These are phyloP conservation scores for Paramecium sexaurelia DNA, from an alignment of 73 alveolate species.

Conservation along the genomic window DNA sequence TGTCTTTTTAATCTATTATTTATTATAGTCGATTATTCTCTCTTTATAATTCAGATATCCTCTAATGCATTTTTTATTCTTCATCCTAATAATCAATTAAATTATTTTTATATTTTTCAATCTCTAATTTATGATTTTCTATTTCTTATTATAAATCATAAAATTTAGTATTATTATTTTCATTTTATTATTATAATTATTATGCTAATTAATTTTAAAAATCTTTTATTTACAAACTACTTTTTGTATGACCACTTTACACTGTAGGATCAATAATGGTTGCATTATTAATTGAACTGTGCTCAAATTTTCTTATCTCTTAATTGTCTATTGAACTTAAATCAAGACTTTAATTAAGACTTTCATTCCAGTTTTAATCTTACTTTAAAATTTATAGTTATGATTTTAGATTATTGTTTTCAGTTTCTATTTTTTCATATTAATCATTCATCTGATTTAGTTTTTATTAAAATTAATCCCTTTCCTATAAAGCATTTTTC, in stretches of 20 bases:
- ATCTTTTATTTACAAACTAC: not conserved
- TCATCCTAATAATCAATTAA: not conserved
- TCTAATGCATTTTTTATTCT: not conserved
- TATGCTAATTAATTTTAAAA: not conserved
- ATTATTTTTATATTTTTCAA: not conserved
- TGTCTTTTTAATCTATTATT: not conserved
- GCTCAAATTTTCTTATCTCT: constrained; percentile 1
- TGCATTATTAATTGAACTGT: not conserved
- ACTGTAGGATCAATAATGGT: not conserved
- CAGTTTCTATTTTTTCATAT: not conserved
- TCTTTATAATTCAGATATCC: constrained; percentile 6
- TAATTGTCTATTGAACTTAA: not conserved
- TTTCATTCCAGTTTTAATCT: not conserved
- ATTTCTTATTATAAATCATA: not conserved
- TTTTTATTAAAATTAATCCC: not conserved
- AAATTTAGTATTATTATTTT: constrained; percentile 5
- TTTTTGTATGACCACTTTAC: constrained; percentile 15
- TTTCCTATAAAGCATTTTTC: not conserved
- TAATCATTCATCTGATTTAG: not conserved
- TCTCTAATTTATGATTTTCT: not conserved
- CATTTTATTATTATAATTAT: constrained; percentile 1
- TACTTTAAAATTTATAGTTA: not conserved
- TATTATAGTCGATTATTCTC: not conserved
- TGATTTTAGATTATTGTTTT: not conserved
- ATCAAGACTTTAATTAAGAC: not conserved